These are phyloP conservation scores for Gentiana dahurica DNA, from an alignment of 257 asterid genomes.

Conservation along the genomic window DNA sequence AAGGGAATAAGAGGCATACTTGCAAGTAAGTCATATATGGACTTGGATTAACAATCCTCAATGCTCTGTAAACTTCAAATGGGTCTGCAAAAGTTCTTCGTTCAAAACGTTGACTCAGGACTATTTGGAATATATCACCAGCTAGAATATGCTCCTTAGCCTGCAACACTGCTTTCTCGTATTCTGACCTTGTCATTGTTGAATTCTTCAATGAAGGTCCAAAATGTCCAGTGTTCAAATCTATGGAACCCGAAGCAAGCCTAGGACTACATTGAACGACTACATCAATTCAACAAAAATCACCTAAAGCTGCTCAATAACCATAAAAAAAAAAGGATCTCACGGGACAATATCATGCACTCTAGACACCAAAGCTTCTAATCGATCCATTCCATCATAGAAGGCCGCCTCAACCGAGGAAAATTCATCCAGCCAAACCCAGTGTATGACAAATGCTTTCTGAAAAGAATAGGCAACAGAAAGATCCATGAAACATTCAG, in stretches of 20 bases:
- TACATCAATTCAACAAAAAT: not conserved
- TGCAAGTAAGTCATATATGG: slow-evolving; percentile 97
- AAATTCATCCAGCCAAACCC: slow-evolving; percentile 85
- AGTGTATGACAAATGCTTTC: slow-evolving; percentile 91
- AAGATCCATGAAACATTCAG: too few relatives aligned
- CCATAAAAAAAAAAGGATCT: slow-evolving; percentile 12
- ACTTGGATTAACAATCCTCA: slow-evolving; percentile 93
- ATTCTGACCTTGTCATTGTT: slow-evolving; percentile 65
- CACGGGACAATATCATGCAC: slow-evolving; percentile 82
- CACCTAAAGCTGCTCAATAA: too few relatives aligned
- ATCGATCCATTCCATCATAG: slow-evolving; percentile 55
- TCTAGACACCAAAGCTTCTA: slow-evolving; percentile 69
- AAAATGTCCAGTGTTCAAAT: slow-evolving; percentile 57
- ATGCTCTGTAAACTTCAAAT: slow-evolving; percentile 94
- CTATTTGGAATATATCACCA: slow-evolving; percentile 98
- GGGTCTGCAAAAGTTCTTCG: slow-evolving; percentile 97
- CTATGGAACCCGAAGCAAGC: slow-evolving; percentile 71
- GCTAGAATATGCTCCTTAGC: slow-evolving; percentile 96
- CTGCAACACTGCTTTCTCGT: slow-evolving; percentile 57
- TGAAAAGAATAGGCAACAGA: slow-evolving; percentile 14
- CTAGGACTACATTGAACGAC: slow-evolving; percentile 54
- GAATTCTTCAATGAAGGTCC: slow-evolving; percentile 66
- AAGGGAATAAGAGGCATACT: slow-evolving; percentile 32
- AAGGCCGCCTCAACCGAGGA: slow-evolving; percentile 75
- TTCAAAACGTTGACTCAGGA: slow-evolving; percentile 95